Evolutionary conservation across 345 rosid genomes (phyloP).

Genomic region (Turnera subulata): DNA sequence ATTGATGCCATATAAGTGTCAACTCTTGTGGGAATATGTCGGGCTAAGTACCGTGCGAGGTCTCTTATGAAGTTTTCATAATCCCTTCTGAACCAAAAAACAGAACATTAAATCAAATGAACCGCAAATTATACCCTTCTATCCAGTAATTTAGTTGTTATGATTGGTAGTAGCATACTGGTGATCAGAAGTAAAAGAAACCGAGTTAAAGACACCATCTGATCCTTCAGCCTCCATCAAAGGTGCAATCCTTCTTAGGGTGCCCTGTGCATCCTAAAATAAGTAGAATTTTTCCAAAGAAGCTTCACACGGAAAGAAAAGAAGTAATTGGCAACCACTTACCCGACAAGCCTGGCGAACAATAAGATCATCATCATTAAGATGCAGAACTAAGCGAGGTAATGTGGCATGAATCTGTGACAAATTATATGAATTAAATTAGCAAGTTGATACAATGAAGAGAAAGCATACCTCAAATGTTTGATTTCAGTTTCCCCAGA

Average conservation of each 20-base stretch:
- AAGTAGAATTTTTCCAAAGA: slow-evolving; percentile 3
- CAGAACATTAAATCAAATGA: background rate
- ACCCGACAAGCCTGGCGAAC: slow-evolving; percentile 92
- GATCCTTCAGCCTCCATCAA: slow-evolving; percentile 60
- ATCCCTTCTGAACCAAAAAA: slow-evolving; percentile 49
- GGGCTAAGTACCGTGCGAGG: slow-evolving; percentile 55
- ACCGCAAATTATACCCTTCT: too few relatives aligned
- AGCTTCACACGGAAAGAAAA: slow-evolving; percentile 15
- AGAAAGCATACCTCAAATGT: background rate
- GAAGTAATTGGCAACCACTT: slow-evolving; percentile 21
- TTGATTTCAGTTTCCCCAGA: background rate
- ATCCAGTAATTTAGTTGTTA: background rate
- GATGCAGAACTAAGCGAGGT: slow-evolving; percentile 81
- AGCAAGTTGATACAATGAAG: slow-evolving; percentile 1
- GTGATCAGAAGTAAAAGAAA: slow-evolving; percentile 63
- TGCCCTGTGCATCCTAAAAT: slow-evolving; percentile 42
- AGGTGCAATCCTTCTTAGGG: slow-evolving; percentile 64
- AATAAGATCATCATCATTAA: slow-evolving; percentile 65
- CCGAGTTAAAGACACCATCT: slow-evolving; percentile 46
- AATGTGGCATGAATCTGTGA: slow-evolving; percentile 72
- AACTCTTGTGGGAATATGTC: slow-evolving; percentile 58
- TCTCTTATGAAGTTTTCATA: slow-evolving; percentile 82
- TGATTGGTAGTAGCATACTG: slow-evolving; percentile 36
- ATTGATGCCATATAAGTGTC: slow-evolving; percentile 74
- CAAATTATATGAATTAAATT: slow-evolving; percentile 14